A percentile compares a stretch with the other conserved stretches of the same genome.
These are phyloP conservation scores for Yamagishiella unicocca DNA, from an alignment of 139 green algal genomes.

Conservation along the genomic window DNA sequence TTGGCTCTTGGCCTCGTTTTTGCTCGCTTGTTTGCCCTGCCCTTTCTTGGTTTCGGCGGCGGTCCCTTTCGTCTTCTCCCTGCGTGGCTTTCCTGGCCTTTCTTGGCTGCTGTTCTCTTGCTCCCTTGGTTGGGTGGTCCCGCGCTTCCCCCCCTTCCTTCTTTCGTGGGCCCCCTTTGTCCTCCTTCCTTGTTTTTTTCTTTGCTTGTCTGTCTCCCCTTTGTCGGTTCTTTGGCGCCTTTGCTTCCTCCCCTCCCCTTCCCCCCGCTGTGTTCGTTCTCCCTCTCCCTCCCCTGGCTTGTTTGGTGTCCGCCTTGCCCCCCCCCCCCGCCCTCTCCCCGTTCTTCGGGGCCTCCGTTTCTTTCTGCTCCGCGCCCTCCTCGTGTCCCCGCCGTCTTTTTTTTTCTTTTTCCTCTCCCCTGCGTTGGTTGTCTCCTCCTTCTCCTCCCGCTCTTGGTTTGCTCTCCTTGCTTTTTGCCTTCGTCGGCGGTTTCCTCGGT, in stretches of 20 bases:
- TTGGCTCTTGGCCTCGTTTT: conserved; percentile 78
- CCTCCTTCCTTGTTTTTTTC: conserved; percentile 45
- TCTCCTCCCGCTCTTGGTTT: conserved; percentile 55
- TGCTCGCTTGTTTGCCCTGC: conserved; percentile 71
- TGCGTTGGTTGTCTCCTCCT: conserved; percentile 50
- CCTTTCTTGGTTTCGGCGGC: conserved; percentile 75
- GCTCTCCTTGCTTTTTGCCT: conserved; percentile 54
- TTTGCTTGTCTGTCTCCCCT: background rate
- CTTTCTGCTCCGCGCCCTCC: too few species aligned
- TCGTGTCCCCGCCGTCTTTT: background rate
- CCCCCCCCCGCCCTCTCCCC: too few species aligned
- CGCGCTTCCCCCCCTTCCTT: conserved; percentile 18
- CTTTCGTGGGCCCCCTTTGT: conserved; percentile 27
- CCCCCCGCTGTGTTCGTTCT: conserved; percentile 49
- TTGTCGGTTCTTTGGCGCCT: background rate
- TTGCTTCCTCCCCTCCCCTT: background rate
- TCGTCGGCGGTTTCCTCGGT: conserved; percentile 43
- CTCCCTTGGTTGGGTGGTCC: conserved; percentile 73
- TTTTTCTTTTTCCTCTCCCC: conserved; percentile 40
- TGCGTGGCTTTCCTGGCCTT: conserved; percentile 73
- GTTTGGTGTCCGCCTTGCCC: too few species aligned
- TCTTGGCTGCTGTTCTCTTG: conserved; percentile 74
- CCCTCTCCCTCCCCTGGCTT: conserved; percentile 53
- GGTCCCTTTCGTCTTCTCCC: conserved; percentile 73
- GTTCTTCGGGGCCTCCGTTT: background rate